These are phyloP conservation scores for Pseudogymnoascus verrucosus DNA, from an alignment of 2,329 filamentous ascomycete species.

Conservation along the genomic window DNA sequence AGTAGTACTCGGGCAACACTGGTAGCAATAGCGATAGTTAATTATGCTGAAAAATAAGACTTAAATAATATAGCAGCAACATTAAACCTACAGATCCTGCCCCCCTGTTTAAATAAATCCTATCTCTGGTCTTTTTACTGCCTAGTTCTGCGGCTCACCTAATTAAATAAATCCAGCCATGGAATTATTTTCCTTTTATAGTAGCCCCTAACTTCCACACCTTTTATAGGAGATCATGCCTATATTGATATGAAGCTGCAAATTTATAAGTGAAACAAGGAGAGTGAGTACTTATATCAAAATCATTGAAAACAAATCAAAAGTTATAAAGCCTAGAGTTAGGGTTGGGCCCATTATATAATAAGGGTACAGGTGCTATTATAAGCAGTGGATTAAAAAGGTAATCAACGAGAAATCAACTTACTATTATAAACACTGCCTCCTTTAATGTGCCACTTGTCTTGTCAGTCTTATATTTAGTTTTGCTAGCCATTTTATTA, in stretches of 20 bases:
- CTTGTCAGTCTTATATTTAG: no score
- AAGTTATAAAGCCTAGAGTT: background rate
- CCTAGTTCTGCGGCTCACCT: background rate
- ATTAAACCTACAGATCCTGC: background rate
- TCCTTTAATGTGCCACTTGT: no score
- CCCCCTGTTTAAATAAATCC: background rate
- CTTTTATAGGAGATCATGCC: no score
- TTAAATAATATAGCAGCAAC: no score
- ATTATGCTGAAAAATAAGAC: no score
- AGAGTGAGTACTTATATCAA: background rate
- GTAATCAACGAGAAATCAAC: no score
- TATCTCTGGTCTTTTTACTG: background rate
- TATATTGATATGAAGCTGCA: no score
- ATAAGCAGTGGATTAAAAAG: no score
- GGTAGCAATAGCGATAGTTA: no score
- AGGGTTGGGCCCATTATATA: background rate
- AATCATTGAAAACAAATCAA: background rate
- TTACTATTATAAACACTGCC: no score
- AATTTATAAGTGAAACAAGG: background rate
- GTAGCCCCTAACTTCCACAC: background rate
- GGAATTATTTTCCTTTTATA: background rate
- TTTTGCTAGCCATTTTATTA: no score
- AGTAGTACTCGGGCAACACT: no score
- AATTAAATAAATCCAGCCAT: background rate
- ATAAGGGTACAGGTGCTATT: constrained; percentile 17